These are phyloP conservation scores for Biscogniauxia mediterranea DNA, from an alignment of 2,329 filamentous ascomycete species.

Conservation along the genomic window DNA sequence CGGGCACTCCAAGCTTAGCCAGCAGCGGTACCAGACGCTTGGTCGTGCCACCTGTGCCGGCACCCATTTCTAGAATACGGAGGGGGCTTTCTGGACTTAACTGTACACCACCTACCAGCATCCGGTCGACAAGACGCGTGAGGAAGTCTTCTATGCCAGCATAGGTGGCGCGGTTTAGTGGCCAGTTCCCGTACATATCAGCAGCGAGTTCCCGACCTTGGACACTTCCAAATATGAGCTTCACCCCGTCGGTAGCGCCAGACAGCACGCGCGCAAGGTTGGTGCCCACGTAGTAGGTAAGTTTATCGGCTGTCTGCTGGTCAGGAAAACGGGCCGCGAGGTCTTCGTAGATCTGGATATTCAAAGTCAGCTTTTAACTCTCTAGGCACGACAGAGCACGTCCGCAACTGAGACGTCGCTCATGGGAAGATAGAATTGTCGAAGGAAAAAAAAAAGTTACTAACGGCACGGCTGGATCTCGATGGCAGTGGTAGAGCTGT, in stretches of 20 bases:
- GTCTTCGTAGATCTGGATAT: no score
- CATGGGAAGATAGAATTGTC: no score
- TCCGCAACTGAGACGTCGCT: no score
- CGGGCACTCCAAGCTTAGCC: slow-evolving; percentile 22
- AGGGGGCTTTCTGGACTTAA: no score
- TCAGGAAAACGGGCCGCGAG: no score
- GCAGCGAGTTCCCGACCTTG: slow-evolving; percentile 36
- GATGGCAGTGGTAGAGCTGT: slow-evolving; percentile 29
- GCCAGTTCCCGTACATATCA: slow-evolving; percentile 28
- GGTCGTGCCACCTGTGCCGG: slow-evolving; percentile 38
- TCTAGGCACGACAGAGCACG: no score
- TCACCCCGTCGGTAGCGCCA: slow-evolving; percentile 37
- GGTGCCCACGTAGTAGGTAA: slow-evolving; percentile 27
- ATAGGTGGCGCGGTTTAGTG: no score
- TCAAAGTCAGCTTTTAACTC: no score
- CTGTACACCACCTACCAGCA: no score
- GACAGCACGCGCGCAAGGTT: slow-evolving; percentile 29
- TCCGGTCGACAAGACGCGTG: no score
- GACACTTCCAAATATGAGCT: slow-evolving; percentile 38
- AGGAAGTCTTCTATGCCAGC: no score
- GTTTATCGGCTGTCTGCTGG: slow-evolving; percentile 19
- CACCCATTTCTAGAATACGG: slow-evolving; percentile 28
- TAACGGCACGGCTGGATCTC: slow-evolving; percentile 31
- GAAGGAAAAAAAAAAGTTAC: no score
- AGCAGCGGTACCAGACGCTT: slow-evolving; percentile 29